Evolutionary conservation across 176 grass and related monocot species (phyloP).

Genomic region (Thinopyrum elongatum): DNA sequence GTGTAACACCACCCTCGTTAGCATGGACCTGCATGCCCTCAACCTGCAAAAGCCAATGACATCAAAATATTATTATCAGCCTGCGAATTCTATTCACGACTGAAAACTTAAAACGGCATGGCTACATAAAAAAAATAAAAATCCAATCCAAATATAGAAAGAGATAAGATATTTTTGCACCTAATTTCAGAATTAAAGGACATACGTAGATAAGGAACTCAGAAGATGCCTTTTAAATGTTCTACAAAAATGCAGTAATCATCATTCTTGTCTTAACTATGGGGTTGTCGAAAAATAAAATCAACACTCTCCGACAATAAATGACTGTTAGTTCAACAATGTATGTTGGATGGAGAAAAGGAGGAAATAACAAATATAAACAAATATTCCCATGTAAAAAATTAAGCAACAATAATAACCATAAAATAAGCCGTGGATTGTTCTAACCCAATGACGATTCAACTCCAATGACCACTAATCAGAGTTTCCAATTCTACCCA

Average conservation of each 20-base stretch:
- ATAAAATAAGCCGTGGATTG: background rate
- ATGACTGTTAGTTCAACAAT: background rate
- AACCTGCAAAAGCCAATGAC: slow-evolving; percentile 53
- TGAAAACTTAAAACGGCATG: background rate
- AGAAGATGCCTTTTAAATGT: slow-evolving; percentile 10
- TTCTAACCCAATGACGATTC: background rate
- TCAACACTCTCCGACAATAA: background rate
- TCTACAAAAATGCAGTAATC: background rate
- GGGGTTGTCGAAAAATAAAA: background rate
- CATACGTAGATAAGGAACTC: background rate
- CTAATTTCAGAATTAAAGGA: background rate
- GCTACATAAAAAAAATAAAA: background rate
- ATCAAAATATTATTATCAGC: background rate
- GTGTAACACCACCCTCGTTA: slow-evolving; percentile 88
- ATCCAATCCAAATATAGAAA: background rate
- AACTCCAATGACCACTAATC: background rate
- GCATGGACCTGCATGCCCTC: slow-evolving; percentile 97
- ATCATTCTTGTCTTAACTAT: background rate
- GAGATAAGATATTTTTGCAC: background rate
- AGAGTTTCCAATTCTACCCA: background rate
- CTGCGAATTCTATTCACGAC: background rate
- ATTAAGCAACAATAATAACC: background rate
- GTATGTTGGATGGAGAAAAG: background rate
- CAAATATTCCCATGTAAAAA: background rate
- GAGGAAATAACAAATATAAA: slow-evolving; percentile 17